Conservation (phyloP, 345 rosid species). For the Populus alba region DNA sequence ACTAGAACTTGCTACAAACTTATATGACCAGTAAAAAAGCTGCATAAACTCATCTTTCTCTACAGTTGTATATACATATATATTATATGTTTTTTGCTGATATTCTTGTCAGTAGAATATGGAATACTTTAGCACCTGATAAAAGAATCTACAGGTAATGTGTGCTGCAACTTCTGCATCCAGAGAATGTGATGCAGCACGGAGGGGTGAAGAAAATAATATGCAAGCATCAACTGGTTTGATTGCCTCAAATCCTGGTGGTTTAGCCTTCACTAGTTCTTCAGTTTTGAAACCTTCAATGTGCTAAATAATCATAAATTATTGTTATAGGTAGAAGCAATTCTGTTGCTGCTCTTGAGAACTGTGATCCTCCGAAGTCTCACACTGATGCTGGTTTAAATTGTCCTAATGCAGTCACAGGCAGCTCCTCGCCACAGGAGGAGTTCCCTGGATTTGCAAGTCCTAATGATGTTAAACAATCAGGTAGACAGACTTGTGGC, state of each 20-base stretch:
- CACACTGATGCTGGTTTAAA: slow-evolving; percentile 28
- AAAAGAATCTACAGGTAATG: slow-evolving; percentile 46
- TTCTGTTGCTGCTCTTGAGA: slow-evolving; percentile 36
- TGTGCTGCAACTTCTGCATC: slow-evolving; percentile 37
- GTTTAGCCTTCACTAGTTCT: slow-evolving; percentile 17
- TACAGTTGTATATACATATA: too few species aligned
- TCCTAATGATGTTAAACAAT: slow-evolving; percentile 48
- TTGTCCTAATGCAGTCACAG: slow-evolving; percentile 36
- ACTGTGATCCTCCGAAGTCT: slow-evolving; percentile 31
- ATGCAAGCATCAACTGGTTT: slow-evolving; percentile 45
- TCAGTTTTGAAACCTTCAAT: slow-evolving; percentile 8
- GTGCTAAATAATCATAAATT: slow-evolving; percentile 7
- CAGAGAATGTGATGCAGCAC: slow-evolving; percentile 35
- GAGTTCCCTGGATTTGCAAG: slow-evolving; percentile 75
- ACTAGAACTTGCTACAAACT: neutral
- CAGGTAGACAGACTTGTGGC: slow-evolving; percentile 42
- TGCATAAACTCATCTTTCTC: neutral
- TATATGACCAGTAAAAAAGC: neutral
- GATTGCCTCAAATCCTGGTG: slow-evolving; percentile 27
- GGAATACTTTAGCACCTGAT: slow-evolving; percentile 15
- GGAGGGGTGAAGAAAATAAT: slow-evolving; percentile 46
- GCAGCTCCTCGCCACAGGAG: slow-evolving; percentile 46
- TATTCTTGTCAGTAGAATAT: too few species aligned
- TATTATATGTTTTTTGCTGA: too few species aligned
- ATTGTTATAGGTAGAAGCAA: slow-evolving; percentile 42